Evolutionary conservation across 257 asterid species (phyloP).

Genomic region (Solanum etuberosum): DNA sequence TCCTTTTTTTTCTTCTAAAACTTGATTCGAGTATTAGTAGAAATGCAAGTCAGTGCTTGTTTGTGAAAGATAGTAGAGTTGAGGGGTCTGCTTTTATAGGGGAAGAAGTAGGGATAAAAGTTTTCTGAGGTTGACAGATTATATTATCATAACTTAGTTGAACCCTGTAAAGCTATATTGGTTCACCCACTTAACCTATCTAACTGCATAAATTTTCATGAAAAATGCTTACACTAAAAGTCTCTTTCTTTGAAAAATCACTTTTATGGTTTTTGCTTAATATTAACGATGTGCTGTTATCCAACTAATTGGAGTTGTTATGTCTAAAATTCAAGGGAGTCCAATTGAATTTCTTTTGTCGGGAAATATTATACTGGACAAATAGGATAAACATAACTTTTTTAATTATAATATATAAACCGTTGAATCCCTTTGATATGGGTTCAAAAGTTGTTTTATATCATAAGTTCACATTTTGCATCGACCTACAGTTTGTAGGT

Average conservation of each 20-base stretch:
- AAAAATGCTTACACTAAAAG: conserved; percentile 28
- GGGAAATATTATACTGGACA: conserved; percentile 11
- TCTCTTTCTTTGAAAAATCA: neutral
- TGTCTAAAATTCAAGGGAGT: neutral
- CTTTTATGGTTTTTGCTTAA: conserved; percentile 15
- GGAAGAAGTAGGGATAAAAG: conserved; percentile 9
- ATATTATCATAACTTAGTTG: conserved; percentile 38
- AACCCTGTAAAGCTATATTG: conserved; percentile 28
- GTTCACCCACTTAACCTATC: conserved; percentile 57
- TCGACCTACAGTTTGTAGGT: neutral
- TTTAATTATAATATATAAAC: neutral
- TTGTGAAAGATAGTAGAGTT: conserved; percentile 19
- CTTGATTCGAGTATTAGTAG: neutral
- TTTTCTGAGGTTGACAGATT: conserved; percentile 29
- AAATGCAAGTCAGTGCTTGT: neutral
- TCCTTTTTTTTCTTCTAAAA: neutral
- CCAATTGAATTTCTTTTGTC: neutral
- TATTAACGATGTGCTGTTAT: neutral
- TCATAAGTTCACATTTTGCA: neutral
- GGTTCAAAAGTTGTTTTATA: neutral
- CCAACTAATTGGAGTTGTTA: neutral
- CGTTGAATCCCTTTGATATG: neutral
- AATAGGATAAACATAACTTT: neutral
- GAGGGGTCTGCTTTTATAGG: conserved; percentile 26
- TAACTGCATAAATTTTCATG: conserved; percentile 13